Evolutionary conservation across 257 asterid species (phyloP).

Genomic region (Anisodus tanguticus): DNA sequence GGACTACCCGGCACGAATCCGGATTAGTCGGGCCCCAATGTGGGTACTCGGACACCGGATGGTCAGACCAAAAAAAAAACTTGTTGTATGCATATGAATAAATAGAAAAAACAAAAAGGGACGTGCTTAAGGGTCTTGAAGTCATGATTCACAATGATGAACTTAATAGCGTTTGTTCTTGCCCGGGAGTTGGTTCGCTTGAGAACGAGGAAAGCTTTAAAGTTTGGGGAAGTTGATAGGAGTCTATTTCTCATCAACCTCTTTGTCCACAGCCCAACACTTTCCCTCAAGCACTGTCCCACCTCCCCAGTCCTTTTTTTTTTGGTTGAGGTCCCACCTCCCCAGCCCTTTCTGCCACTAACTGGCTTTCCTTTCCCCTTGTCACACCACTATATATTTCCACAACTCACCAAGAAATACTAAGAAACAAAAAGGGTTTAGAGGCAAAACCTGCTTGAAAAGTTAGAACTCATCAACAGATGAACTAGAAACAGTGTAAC

Average conservation of each 20-base stretch:
- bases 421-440: neutral
- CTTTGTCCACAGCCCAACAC: neutral
- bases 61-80: no score
- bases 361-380: neutral
- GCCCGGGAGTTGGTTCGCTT: neutral
- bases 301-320: neutral
- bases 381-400: neutral
- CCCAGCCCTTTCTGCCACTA: conserved; percentile 22
- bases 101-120: conserved; percentile 16
- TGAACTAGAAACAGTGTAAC: conserved; percentile 21
- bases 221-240: conserved; percentile 10
- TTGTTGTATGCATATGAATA: neutral
- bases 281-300: neutral
- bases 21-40: no score
- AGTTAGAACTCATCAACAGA: neutral
- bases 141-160: conserved; percentile 1
- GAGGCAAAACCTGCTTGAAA: conserved; percentile 20
- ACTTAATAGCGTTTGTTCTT: neutral
- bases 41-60: no score
- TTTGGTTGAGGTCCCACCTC: neutral
- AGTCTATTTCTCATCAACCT: neutral
- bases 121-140: conserved; percentile 20
- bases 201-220: conserved; percentile 5
- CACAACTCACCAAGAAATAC: conserved; percentile 22
- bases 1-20: no score